Percentiles rank a stretch among this genome's conserved stretches.
Conservation (phyloP, 1,284 basidiomycete genomes). For the Volvariella surrecta region DNA sequence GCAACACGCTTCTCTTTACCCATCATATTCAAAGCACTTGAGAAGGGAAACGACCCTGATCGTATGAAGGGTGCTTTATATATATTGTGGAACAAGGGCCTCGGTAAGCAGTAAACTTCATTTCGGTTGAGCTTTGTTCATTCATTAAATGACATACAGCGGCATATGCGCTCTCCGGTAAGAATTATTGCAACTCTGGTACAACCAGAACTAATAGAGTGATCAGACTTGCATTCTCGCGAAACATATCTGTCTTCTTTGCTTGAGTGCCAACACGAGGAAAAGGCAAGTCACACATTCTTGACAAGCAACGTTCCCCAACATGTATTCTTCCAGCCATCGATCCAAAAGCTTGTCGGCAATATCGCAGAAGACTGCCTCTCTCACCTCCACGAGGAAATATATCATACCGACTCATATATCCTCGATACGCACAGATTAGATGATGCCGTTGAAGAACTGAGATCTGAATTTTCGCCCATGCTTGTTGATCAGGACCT, state of each 20-base stretch:
- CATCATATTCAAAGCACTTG: constrained; percentile 62
- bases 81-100: constrained; percentile 74
- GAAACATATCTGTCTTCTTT: constrained; percentile 63
- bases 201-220: constrained; percentile 8
- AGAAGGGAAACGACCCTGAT: constrained; percentile 81
- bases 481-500: constrained; percentile 34
- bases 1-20: constrained; percentile 72
- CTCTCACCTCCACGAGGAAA: constrained; percentile 51
- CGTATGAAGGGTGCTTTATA: constrained; percentile 95
- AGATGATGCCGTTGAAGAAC: constrained; percentile 32
- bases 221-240: constrained; percentile 60
- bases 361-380: constrained; percentile 66
- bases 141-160: constrained; percentile 24
- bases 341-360: constrained; percentile 82
- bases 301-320: background rate
- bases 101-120: constrained; percentile 28
- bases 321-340: constrained; percentile 47
- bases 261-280: constrained; percentile 83
- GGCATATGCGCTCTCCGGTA: constrained; percentile 57
- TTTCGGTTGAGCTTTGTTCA: background rate
- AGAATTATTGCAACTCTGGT: constrained; percentile 12
- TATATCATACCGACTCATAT: constrained; percentile 52
- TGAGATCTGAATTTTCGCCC: constrained; percentile 41
- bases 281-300: constrained; percentile 52
- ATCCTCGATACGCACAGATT: constrained; percentile 36